Conservation (phyloP, 2,329 filamentous ascomycete genomes). For the Ophiostoma sp. region DNA sequence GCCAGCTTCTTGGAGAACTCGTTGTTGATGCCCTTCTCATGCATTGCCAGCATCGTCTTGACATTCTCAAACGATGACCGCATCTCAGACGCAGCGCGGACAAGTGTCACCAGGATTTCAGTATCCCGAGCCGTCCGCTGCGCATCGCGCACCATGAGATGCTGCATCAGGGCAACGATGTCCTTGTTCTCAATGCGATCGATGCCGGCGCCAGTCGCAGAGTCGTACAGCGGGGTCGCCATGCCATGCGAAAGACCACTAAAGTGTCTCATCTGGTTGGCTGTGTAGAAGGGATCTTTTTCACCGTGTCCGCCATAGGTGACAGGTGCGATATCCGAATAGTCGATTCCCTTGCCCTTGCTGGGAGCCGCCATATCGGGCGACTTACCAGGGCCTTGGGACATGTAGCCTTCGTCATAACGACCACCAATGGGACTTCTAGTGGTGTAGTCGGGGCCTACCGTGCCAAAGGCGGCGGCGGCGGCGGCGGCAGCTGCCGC, state of each 20-base stretch:
- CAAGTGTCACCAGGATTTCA: slow-evolving; percentile 89
- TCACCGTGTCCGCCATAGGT: slow-evolving; percentile 29
- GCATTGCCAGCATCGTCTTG: slow-evolving; percentile 83
- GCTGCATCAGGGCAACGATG: slow-evolving; percentile 95
- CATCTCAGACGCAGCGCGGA: slow-evolving; percentile 93
- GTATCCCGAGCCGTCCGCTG: slow-evolving; percentile 94
- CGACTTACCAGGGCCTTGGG: slow-evolving; percentile 57
- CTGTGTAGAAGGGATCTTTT: slow-evolving; percentile 62
- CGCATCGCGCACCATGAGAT: slow-evolving; percentile 93
- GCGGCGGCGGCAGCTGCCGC: slow-evolving; percentile 22
- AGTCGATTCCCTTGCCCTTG: slow-evolving; percentile 53
- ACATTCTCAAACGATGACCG: slow-evolving; percentile 93
- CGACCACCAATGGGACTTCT: slow-evolving; percentile 56
- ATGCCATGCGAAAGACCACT: slow-evolving; percentile 92
- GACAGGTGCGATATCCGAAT: slow-evolving; percentile 43
- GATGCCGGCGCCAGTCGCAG: slow-evolving; percentile 77
- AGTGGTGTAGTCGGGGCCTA: slow-evolving; percentile 40
- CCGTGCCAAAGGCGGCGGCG: slow-evolving; percentile 27
- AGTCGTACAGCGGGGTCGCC: slow-evolving; percentile 82
- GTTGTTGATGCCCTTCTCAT: slow-evolving; percentile 81
- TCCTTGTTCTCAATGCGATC: slow-evolving; percentile 94
- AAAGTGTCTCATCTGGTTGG: slow-evolving; percentile 60
- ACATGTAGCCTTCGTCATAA: slow-evolving; percentile 86
- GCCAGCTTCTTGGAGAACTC: slow-evolving; percentile 67
- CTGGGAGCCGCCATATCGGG: slow-evolving; percentile 44